phyloP scores from a whole-genome alignment of 768 basidiomycete species.

The Sporobolomyces phaffii region DNA sequence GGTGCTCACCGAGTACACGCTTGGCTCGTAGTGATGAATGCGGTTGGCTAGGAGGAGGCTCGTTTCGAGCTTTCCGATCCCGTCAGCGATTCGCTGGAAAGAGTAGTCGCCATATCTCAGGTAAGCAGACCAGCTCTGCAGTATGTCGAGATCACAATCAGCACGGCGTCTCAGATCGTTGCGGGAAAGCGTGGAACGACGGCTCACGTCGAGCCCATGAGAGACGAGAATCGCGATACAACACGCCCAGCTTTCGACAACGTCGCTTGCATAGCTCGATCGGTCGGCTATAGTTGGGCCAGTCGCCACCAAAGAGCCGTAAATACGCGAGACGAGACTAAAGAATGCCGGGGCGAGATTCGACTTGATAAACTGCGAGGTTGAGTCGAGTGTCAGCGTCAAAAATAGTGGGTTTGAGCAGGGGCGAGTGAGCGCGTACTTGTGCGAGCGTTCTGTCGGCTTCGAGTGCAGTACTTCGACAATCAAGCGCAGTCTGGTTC shows the following conservation, averaged over 20 bases:
- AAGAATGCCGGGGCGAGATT: constrained; percentile 57
- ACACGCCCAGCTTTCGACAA: constrained; percentile 69
- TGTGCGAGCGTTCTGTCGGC: constrained; percentile 54
- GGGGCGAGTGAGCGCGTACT: constrained; percentile 47
- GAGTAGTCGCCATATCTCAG: constrained; percentile 55
- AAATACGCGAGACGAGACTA: constrained; percentile 55
- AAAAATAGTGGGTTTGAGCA: neutral
- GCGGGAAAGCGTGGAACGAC: neutral
- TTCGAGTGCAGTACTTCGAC: constrained; percentile 41
- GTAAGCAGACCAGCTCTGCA: constrained; percentile 64
- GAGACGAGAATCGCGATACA: constrained; percentile 61
- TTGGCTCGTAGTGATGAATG: constrained; percentile 31
- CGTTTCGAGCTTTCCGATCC: constrained; percentile 56
- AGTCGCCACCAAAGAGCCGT: constrained; percentile 38
- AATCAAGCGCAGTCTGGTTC: constrained; percentile 42
- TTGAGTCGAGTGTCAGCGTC: neutral
- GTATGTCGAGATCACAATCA: neutral
- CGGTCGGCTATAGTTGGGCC: constrained; percentile 20
- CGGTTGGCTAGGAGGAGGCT: constrained; percentile 56
- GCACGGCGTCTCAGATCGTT: neutral
- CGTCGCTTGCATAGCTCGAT: constrained; percentile 51
- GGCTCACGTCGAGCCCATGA: constrained; percentile 51
- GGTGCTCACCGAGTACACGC: constrained; percentile 21
- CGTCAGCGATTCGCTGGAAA: constrained; percentile 56
- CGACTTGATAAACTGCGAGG: constrained; percentile 53